Percentiles rank a stretch among this genome's conserved stretches.
Conservation (phyloP, 1,139 yeast species). For the Zygoascus meyerae region DNA sequence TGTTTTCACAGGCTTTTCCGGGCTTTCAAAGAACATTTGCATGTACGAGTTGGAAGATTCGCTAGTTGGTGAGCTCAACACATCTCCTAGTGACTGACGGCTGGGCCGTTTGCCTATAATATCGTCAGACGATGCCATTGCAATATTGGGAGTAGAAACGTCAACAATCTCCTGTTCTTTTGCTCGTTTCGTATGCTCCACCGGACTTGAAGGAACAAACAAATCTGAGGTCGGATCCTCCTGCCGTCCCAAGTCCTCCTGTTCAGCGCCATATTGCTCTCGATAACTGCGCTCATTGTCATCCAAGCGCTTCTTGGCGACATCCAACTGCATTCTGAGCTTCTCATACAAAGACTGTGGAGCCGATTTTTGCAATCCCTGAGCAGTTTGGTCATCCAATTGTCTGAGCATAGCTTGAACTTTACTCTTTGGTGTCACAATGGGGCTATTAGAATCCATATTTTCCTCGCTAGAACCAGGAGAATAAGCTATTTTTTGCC, state of each 20-base stretch:
- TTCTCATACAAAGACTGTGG: not conserved
- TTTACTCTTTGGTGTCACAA: constrained; percentile 6
- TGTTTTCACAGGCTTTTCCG: not conserved
- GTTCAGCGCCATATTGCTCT: not conserved
- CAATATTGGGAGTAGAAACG: too few relatives aligned
- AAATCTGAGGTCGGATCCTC: not conserved
- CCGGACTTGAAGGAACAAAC: constrained; percentile 6
- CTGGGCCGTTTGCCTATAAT: too few relatives aligned
- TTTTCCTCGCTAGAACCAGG: too few relatives aligned
- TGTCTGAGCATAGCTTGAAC: constrained; percentile 4
- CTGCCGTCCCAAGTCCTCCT: too few relatives aligned
- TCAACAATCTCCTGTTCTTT: too few relatives aligned
- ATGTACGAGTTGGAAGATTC: not conserved
- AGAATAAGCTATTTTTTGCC: too few relatives aligned
- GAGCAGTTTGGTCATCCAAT: not conserved
- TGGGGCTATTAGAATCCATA: too few relatives aligned
- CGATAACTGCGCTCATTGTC: not conserved
- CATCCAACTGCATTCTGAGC: constrained; percentile 1
- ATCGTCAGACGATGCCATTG: too few relatives aligned
- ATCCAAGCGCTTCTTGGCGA: not conserved
- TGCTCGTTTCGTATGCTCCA: too few relatives aligned
- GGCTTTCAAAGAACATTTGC: constrained; percentile 1
- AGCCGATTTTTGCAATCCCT: not conserved
- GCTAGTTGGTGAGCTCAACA: too few relatives aligned
- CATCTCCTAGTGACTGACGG: too few relatives aligned